phyloP scores from a whole-genome alignment of 2,329 filamentous ascomycete species.

The Apiospora marii region DNA sequence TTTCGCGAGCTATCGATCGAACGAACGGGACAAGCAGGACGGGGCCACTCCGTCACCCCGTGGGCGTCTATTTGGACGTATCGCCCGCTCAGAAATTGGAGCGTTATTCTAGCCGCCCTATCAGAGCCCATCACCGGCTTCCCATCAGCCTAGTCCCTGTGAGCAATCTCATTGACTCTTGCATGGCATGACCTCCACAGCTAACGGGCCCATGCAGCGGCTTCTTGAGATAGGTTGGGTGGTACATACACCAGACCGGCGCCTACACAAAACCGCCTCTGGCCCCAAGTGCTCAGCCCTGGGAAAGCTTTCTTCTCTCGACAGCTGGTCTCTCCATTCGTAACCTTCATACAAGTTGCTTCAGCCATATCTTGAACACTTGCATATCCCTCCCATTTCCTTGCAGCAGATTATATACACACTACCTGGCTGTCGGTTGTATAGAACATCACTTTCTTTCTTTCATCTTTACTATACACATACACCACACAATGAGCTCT shows the following conservation, averaged over 20 bases:
- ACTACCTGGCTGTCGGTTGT: conserved; percentile 38
- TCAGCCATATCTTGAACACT: conserved; percentile 19
- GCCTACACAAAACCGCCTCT: conserved; percentile 61
- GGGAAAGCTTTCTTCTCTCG: conserved; percentile 50
- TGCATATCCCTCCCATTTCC: conserved; percentile 32
- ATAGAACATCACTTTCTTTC: conserved; percentile 44
- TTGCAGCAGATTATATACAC: conserved; percentile 36
- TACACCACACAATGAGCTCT: conserved; percentile 37
- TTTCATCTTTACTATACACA: conserved; percentile 30
- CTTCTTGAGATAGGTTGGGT: conserved; percentile 39
- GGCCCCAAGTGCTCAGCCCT: conserved; percentile 49
- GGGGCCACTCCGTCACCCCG: conserved; percentile 47
- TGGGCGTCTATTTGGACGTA: conserved; percentile 56
- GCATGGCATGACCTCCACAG: conserved; percentile 45
- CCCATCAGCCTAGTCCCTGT: conserved; percentile 49
- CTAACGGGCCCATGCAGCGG: conserved; percentile 50
- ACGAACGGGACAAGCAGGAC: conserved; percentile 34
- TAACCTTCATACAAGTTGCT: conserved; percentile 14
- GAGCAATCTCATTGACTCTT: conserved; percentile 49
- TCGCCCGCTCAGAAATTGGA: conserved; percentile 50
- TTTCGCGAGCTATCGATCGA: conserved; percentile 32
- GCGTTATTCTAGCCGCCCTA: conserved; percentile 48
- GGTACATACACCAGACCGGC: conserved; percentile 41
- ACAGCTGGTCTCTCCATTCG: conserved; percentile 63
- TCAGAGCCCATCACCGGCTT: conserved; percentile 47